These are phyloP conservation scores for Tetrahymena borealis DNA, from an alignment of 73 alveolate genomes.

Conservation along the genomic window DNA sequence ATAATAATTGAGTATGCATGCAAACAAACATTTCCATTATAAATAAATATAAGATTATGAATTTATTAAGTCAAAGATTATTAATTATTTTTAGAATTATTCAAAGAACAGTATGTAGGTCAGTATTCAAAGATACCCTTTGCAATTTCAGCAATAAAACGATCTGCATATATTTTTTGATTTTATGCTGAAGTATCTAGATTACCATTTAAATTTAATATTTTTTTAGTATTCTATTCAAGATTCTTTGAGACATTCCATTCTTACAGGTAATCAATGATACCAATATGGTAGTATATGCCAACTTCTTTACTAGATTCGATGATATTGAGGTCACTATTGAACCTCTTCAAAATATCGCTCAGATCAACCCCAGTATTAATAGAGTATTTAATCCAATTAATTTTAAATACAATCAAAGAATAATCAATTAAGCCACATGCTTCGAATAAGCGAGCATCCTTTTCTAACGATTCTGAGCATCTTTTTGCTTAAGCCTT, in stretches of 20 bases:
- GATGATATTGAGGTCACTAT: neutral
- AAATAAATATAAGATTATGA: too few relatives aligned
- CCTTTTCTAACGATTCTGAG: slow-evolving; percentile 39
- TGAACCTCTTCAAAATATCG: neutral
- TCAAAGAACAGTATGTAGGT: neutral
- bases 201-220: slow-evolving; percentile 7
- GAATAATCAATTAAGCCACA: slow-evolving; percentile 67
- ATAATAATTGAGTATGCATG: too few relatives aligned
- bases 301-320: slow-evolving; percentile 28
- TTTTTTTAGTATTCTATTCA: slow-evolving; percentile 28
- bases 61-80: too few relatives aligned
- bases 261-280: slow-evolving; percentile 19
- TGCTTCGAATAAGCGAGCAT: slow-evolving; percentile 39
- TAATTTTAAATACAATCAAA: slow-evolving; percentile 29
- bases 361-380: neutral
- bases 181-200: slow-evolving; percentile 28
- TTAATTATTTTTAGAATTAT: neutral
- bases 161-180: neutral
- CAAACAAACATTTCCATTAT: too few relatives aligned
- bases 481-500: neutral
- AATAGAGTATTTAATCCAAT: slow-evolving; percentile 6
- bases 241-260: slow-evolving; percentile 12
- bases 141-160: neutral
- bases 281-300: slow-evolving; percentile 42
- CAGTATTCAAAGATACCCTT: neutral